Percentiles rank a stretch among this genome's conserved stretches.
These are phyloP conservation scores for Thermomyces lanuginosus DNA, from an alignment of 2,329 filamentous ascomycete genomes.

Conservation along the genomic window DNA sequence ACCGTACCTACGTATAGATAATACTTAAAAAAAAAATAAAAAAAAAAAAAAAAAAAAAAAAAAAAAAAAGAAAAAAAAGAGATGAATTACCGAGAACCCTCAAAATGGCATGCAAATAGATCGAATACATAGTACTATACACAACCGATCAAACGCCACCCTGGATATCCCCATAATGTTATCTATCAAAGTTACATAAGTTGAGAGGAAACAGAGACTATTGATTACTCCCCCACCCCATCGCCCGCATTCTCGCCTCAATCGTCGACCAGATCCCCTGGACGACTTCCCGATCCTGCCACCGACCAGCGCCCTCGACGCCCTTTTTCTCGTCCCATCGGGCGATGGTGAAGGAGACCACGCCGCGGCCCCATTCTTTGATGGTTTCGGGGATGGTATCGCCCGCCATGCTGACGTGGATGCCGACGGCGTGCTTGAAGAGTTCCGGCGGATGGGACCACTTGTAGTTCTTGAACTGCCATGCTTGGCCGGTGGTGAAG, in stretches of 20 bases:
- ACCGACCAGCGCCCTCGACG: slow-evolving; percentile 32
- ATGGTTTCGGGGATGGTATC: slow-evolving; percentile 65
- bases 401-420: slow-evolving; percentile 83
- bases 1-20: too few species aligned
- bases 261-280: slow-evolving; percentile 84
- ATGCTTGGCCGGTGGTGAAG: slow-evolving; percentile 91
- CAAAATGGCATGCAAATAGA: too few species aligned
- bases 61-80: not conserved
- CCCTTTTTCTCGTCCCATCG: slow-evolving; percentile 48
- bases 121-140: too few species aligned
- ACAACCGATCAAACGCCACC: too few species aligned
- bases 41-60: slow-evolving; percentile 3
- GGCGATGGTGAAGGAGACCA: slow-evolving; percentile 65
- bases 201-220: slow-evolving; percentile 8
- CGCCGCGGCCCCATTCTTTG: slow-evolving; percentile 69
- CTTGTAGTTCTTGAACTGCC: slow-evolving; percentile 98
- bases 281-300: slow-evolving; percentile 82
- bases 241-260: slow-evolving; percentile 70
- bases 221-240: slow-evolving; percentile 46
- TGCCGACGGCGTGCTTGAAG: slow-evolving; percentile 71
- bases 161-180: slow-evolving; percentile 9
- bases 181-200: slow-evolving; percentile 11
- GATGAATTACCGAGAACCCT: too few species aligned
- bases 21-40: not conserved
- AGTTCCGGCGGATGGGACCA: slow-evolving; percentile 80